Evolutionary conservation across 73 alveolate species (phyloP).

Genomic region (Paramecium tetraurelia): DNA sequence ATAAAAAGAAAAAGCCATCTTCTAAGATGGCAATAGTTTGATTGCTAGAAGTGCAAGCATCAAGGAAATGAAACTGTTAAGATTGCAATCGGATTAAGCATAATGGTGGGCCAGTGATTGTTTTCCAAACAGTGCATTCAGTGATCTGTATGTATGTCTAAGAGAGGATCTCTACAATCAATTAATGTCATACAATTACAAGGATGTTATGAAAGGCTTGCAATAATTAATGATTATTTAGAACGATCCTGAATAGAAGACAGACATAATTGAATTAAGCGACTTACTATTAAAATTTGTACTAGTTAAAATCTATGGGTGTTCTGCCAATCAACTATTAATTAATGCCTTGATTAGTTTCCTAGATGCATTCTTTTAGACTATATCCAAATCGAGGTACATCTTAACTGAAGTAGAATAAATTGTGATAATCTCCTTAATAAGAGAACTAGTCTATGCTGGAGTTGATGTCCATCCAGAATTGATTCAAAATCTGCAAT

Average conservation of each 20-base stretch:
- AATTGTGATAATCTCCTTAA: background rate
- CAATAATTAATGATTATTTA: background rate
- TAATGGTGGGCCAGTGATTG: background rate
- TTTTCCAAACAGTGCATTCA: background rate
- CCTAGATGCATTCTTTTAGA: background rate
- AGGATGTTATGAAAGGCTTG: background rate
- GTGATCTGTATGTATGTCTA: background rate
- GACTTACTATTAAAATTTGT: background rate
- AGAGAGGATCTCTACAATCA: constrained; percentile 24
- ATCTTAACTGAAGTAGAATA: constrained; percentile 16
- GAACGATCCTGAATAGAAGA: background rate
- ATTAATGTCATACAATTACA: constrained; percentile 4
- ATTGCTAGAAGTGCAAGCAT: background rate
- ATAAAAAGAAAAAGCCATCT: background rate
- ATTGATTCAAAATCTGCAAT: background rate
- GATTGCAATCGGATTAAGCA: background rate
- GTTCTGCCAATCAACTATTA: background rate
- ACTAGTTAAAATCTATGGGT: constrained; percentile 25
- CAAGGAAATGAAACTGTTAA: background rate
- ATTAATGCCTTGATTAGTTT: background rate
- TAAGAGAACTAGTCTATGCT: constrained; percentile 7
- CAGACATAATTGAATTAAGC: constrained; percentile 27
- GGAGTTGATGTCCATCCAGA: background rate
- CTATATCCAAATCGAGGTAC: background rate
- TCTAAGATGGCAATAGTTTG: background rate